A percentile compares a stretch with the other conserved stretches of the same genome.
phyloP scores from a whole-genome alignment of 257 asterid genomes.

The Solanum sitiens region DNA sequence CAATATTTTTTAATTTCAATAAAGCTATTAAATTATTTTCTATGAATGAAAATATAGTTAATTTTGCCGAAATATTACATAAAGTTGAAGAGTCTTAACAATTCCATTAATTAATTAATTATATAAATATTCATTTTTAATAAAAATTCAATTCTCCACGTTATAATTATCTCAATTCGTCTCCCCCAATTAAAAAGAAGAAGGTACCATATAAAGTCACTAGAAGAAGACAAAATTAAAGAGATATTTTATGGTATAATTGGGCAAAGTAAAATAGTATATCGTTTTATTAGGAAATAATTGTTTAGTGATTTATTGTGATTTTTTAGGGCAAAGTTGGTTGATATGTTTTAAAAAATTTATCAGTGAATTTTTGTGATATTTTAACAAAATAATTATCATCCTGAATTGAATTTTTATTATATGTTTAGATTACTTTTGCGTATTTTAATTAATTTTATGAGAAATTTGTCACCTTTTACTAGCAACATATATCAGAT shows the following conservation, averaged over 20 bases:
- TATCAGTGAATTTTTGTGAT: background rate
- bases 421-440: no score
- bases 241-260: background rate
- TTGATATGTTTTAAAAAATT: background rate
- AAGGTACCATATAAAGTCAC: background rate
- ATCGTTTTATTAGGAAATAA: background rate
- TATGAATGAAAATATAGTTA: background rate
- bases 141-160: background rate
- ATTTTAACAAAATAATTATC: background rate
- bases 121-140: background rate
- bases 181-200: background rate
- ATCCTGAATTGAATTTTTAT: no score
- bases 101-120: background rate
- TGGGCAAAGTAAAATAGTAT: background rate
- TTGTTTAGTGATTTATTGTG: background rate
- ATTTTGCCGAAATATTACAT: background rate
- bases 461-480: no score
- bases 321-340: background rate
- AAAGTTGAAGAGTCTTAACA: background rate
- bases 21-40: background rate
- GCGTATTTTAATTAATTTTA: no score
- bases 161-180: background rate
- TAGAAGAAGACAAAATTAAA: background rate
- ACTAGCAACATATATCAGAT: no score
- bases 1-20: background rate